Conservation (phyloP, 805 yeast genomes). For the Ogataea dorogensis region DNA sequence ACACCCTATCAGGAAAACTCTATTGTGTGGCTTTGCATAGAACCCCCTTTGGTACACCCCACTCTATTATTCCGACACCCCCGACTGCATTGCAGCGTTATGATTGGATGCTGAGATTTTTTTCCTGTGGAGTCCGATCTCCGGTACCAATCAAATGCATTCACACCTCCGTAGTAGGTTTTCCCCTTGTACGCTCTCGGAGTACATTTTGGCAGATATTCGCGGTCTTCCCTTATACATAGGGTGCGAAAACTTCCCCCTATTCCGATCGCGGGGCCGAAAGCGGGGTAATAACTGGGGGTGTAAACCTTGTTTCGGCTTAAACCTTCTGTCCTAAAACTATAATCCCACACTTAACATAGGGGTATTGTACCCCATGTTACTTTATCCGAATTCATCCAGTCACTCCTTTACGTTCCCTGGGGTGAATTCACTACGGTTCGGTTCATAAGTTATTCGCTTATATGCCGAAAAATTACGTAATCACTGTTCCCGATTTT, state of each 20-base stretch:
- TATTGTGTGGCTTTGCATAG: constrained; percentile 3
- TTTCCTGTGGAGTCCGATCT: constrained; percentile 6
- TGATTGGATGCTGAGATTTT: constrained; percentile 6
- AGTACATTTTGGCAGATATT: not conserved
- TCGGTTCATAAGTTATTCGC: no score
- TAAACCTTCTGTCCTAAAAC: not conserved
- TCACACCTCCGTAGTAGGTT: constrained; percentile 5
- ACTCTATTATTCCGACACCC: constrained; percentile 10
- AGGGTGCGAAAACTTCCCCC: not conserved
- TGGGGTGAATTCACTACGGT: no score
- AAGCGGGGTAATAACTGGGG: constrained; percentile 2
- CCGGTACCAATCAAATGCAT: constrained; percentile 6
- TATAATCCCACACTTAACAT: no score
- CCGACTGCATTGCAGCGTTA: constrained; percentile 1
- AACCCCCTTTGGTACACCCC: constrained; percentile 11
- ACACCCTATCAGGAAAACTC: constrained; percentile 7
- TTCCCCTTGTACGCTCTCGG: constrained; percentile 1
- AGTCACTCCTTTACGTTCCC: no score
- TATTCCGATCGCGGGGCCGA: constrained; percentile 6
- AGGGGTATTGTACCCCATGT: not conserved
- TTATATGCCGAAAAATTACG: constrained; percentile 1
- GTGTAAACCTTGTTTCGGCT: not conserved
- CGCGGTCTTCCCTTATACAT: not conserved
- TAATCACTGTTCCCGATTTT: constrained; percentile 40
- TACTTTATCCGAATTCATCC: not conserved